These are phyloP conservation scores for Candida gorgasii DNA, from an alignment of 805 yeast genomes.

Conservation along the genomic window DNA sequence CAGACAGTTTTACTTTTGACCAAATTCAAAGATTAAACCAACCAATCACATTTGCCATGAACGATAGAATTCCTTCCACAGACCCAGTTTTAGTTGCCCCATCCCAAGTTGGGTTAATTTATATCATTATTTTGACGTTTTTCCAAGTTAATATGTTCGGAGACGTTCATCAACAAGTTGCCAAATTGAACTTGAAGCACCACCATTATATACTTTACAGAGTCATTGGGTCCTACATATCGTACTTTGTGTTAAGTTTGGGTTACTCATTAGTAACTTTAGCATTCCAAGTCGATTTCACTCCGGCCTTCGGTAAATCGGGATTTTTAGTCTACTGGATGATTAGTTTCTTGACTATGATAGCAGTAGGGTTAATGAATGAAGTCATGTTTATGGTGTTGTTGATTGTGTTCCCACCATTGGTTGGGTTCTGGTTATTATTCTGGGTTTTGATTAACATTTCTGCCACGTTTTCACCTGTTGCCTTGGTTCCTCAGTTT, in stretches of 20 bases:
- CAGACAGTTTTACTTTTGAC: slow-evolving; percentile 12
- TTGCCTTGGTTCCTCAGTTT: slow-evolving; percentile 57
- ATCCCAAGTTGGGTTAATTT: slow-evolving; percentile 73
- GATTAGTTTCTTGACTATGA: slow-evolving; percentile 64
- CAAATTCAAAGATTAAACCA: slow-evolving; percentile 22
- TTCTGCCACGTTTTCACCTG: slow-evolving; percentile 66
- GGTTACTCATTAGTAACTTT: slow-evolving; percentile 60
- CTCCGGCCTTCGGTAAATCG: slow-evolving; percentile 57
- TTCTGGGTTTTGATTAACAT: slow-evolving; percentile 70
- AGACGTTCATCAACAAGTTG: slow-evolving; percentile 52
- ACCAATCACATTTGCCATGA: slow-evolving; percentile 34
- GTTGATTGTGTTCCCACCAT: slow-evolving; percentile 58
- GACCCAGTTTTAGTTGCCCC: slow-evolving; percentile 62
- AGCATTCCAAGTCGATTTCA: slow-evolving; percentile 66
- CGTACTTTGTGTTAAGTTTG: slow-evolving; percentile 59
- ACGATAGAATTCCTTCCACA: slow-evolving; percentile 53
- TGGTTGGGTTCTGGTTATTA: slow-evolving; percentile 69
- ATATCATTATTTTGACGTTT: slow-evolving; percentile 68
- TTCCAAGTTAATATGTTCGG: slow-evolving; percentile 66
- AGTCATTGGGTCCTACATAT: slow-evolving; percentile 46
- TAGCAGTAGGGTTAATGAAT: slow-evolving; percentile 75
- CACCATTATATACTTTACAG: slow-evolving; percentile 54
- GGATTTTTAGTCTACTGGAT: slow-evolving; percentile 81
- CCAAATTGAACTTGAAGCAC: slow-evolving; percentile 43
- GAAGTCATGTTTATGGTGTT: slow-evolving; percentile 61